Base-by-base conservation (phyloP, 371 early-diverging fungal species). In the Batrachochytrium dendrobatidis region DNA sequence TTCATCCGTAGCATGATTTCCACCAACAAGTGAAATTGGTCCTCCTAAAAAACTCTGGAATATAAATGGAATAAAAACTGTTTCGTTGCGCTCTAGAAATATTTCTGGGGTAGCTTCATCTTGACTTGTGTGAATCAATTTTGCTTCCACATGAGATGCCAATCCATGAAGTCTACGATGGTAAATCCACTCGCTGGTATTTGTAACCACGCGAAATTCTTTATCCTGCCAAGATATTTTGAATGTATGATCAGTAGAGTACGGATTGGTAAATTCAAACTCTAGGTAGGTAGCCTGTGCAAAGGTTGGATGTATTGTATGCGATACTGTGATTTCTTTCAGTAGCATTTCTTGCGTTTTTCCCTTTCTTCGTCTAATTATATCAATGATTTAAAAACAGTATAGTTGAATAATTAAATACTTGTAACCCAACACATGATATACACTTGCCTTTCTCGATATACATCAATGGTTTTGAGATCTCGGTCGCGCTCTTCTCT, bases 271-370 rank as follows among this genome's bases (percentile, higher is more conserved):
- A 46, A 77, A 61, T 5, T 63, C 10, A 50, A 65, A 75, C 51
- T 78, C 75, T 52, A 77, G 66, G 53, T 46, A 77, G 34, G 63
- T 50, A 0, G 68, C 75, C 45, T 71, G 74, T 2, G 74, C 80
- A 53, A 75, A 67, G 6, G 69, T 61, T 0, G 71, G 63, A 33
- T 63, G 53, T 45, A 79, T 60, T 0, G 65, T 52, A 53, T 72
- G 63, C 5, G 43, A 52, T 1, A 62, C 68, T 2, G 74, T 75
- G 34, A 74, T 70, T 22, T 66, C 50, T 15, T 60, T 53, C 20
- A 58, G 34, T 12, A 77, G 56, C 22, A 32, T 46, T 22, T 63
- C 54, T 55, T 60, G 5, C 51, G 65, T 49, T 63, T 62, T 34
- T 45, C 30, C 34, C 64, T 66, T 31, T 10, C n/a, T 22, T 20